These are phyloP conservation scores for Lotus japonicus DNA, from an alignment of 306 rosid species.

Conservation along the genomic window DNA sequence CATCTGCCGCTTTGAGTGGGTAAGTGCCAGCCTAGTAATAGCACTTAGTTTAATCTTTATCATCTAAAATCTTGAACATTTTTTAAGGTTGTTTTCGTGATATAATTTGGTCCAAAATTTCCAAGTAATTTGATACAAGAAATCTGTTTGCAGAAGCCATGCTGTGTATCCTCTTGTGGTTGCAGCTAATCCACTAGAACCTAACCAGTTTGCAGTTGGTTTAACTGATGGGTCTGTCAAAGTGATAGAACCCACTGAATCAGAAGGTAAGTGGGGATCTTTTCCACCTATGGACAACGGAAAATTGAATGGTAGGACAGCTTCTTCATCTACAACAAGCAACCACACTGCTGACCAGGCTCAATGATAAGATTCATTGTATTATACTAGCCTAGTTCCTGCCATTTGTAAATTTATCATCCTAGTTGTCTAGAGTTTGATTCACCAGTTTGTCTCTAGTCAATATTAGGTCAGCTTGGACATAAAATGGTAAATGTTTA, in stretches of 20 bases:
- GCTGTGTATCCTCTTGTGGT: conserved; percentile 55
- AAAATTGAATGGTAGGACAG: conserved; percentile 44
- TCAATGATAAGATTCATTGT: conserved; percentile 43
- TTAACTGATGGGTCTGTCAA: conserved; percentile 71
- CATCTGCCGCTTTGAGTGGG: conserved; percentile 51
- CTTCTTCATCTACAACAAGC: conserved; percentile 49
- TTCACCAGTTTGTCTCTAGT: too few species aligned
- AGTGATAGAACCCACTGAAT: conserved; percentile 69
- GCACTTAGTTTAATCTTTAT: neutral
- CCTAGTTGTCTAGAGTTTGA: conserved; percentile 29
- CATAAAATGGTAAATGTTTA: too few species aligned
- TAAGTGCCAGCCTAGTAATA: conserved; percentile 28
- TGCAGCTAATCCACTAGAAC: conserved; percentile 70
- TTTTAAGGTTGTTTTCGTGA: neutral
- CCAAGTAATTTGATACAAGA: too few species aligned
- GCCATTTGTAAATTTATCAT: conserved; percentile 31
- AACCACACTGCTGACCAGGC: conserved; percentile 63
- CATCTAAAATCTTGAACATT: neutral
- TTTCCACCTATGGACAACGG: conserved; percentile 57
- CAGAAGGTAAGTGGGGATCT: conserved; percentile 76
- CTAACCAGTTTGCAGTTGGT: conserved; percentile 75
- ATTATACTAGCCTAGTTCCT: conserved; percentile 19
- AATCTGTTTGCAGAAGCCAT: conserved; percentile 47
- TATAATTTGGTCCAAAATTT: too few species aligned
- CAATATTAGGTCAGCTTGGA: too few species aligned